Conservation (phyloP, 768 basidiomycete genomes). For the Lactifluus volemus region DNA sequence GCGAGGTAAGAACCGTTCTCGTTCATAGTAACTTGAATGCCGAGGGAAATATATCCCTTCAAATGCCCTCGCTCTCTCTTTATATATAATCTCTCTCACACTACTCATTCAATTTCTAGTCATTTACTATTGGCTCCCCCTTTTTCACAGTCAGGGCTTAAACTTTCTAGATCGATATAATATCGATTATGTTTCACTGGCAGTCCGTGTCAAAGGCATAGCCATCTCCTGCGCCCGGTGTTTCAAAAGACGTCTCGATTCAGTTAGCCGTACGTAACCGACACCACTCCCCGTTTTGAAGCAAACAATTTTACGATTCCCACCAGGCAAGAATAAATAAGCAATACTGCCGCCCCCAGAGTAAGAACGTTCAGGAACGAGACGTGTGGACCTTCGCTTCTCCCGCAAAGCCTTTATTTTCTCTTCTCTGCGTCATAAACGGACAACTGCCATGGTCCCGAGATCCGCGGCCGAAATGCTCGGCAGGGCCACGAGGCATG, state of each 20-base stretch:
- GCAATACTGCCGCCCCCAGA: too few relatives aligned
- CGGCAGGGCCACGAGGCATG: neutral
- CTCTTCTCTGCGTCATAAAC: neutral
- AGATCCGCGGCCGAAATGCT: neutral
- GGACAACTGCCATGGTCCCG: neutral
- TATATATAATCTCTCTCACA: neutral
- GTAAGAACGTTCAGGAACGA: neutral
- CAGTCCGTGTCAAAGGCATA: neutral
- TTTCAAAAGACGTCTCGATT: neutral
- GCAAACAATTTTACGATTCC: neutral
- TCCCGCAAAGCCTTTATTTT: neutral
- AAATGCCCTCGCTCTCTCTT: neutral
- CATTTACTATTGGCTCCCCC: neutral
- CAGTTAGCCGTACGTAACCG: neutral
- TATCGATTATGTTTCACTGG: neutral
- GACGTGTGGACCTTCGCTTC: neutral
- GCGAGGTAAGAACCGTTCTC: slow-evolving; percentile 4
- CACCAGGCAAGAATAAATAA: neutral
- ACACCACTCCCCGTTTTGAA: neutral
- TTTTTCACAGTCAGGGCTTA: neutral
- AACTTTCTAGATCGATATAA: neutral
- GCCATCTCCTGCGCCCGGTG: neutral
- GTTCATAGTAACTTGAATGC: neutral
- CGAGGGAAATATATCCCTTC: neutral
- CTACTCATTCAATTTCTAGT: too few relatives aligned